phyloP scores from a whole-genome alignment of 345 rosid genomes.

The Lumnitzera racemosa region DNA sequence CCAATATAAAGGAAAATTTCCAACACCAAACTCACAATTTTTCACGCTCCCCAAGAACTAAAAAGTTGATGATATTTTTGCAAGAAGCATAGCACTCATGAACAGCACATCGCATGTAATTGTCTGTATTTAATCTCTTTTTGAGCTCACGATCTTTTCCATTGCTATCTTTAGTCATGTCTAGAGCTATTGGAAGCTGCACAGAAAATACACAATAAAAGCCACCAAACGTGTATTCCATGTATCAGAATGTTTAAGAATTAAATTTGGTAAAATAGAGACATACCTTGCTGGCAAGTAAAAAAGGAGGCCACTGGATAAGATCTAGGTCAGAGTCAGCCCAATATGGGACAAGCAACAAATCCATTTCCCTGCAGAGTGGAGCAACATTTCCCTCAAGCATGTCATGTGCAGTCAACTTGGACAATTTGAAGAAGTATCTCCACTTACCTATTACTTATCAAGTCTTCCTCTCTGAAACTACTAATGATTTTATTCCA shows the following conservation, averaged over 20 bases:
- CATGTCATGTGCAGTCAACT: neutral
- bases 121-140: conserved; percentile 67
- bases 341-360: conserved; percentile 99
- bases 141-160: conserved; percentile 86
- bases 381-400: neutral
- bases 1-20: neutral
- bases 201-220: conserved; percentile 9
- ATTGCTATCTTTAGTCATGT: conserved; percentile 98
- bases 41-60: conserved; percentile 77
- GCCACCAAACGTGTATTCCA: neutral
- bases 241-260: too few species aligned
- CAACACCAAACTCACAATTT: conserved; percentile 39
- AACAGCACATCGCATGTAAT: conserved; percentile 89
- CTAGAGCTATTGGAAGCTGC: conserved; percentile 94
- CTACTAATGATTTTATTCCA: conserved; percentile 97
- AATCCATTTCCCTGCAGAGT: conserved; percentile 78
- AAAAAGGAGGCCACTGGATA: conserved; percentile 97
- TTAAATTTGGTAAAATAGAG: neutral
- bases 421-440: neutral
- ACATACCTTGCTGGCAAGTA: conserved; percentile 92
- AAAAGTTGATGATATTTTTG: conserved; percentile 57
- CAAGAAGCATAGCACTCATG: conserved; percentile 94
- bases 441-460: conserved; percentile 53
- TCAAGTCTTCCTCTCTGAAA: conserved; percentile 95
- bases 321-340: conserved; percentile 88